These are phyloP conservation scores for Aeschynomene evenia DNA, from an alignment of 306 rosid species.

Conservation along the genomic window DNA sequence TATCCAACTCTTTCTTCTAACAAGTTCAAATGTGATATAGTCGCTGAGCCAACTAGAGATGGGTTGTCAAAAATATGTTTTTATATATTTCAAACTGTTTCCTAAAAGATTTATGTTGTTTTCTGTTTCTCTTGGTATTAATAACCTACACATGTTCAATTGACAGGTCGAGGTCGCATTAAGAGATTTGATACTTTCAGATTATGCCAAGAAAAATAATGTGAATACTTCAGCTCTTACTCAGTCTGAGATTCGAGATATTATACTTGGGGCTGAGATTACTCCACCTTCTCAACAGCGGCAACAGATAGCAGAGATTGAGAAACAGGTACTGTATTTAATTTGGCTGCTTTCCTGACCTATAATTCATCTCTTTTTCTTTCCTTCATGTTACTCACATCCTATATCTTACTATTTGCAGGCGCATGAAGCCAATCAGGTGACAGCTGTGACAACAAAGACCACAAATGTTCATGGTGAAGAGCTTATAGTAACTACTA, in stretches of 20 bases:
- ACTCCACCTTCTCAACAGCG: conserved; percentile 99
- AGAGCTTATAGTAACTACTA: conserved; percentile 90
- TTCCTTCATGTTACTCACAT: background rate
- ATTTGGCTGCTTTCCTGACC: background rate
- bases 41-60: background rate
- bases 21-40: background rate
- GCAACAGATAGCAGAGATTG: conserved; percentile 98
- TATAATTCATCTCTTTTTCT: background rate
- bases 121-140: conserved; percentile 11
- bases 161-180: conserved; percentile 97
- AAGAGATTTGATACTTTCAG: conserved; percentile 96
- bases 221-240: conserved; percentile 97
- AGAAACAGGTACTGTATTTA: conserved; percentile 70
- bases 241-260: conserved; percentile 98
- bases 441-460: conserved; percentile 90
- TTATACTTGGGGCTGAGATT: conserved; percentile 98
- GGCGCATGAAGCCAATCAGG: conserved; percentile 91
- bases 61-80: background rate
- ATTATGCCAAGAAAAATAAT: conserved; percentile 97
- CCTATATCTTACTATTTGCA: conserved; percentile 34
- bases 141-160: conserved; percentile 13
- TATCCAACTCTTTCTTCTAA: background rate
- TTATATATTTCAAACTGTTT: background rate
- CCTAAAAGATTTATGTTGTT: background rate
- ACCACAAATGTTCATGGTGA: conserved; percentile 96